These are phyloP conservation scores for Venturia oleaginea DNA, from an alignment of 2,329 filamentous ascomycete genomes.

Conservation along the genomic window DNA sequence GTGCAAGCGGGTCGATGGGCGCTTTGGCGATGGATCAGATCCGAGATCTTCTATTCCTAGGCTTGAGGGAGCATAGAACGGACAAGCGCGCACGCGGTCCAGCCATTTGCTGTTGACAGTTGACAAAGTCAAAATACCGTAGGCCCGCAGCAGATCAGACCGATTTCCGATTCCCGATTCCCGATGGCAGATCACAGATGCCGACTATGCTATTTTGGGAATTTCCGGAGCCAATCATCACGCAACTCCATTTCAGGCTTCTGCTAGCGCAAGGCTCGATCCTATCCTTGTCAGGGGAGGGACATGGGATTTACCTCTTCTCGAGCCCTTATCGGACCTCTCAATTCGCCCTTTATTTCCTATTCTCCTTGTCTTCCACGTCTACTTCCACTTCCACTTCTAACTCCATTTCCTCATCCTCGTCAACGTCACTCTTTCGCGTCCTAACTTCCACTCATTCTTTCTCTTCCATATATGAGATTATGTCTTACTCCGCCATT, in stretches of 20 bases:
- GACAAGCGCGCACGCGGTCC: too few relatives aligned
- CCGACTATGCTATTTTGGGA: neutral
- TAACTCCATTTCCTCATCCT: too few relatives aligned
- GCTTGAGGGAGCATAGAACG: too few relatives aligned
- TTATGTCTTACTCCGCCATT: neutral
- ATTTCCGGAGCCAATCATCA: neutral
- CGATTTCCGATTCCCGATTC: too few relatives aligned
- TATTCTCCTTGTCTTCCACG: neutral
- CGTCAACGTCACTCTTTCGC: neutral
- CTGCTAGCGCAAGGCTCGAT: neutral
- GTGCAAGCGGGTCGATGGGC: too few relatives aligned
- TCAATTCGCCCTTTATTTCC: neutral
- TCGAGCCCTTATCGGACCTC: neutral
- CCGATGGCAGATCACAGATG: too few relatives aligned
- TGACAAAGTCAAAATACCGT: too few relatives aligned
- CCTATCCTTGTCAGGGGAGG: neutral
- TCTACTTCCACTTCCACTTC: too few relatives aligned
- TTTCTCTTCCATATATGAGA: neutral
- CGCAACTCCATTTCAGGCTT: neutral
- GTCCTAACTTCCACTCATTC: neutral
- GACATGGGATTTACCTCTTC: neutral
- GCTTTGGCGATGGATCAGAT: too few relatives aligned
- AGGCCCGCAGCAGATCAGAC: too few relatives aligned
- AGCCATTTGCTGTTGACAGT: too few relatives aligned
- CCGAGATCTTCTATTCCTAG: too few relatives aligned